Evolutionary conservation across 805 yeast species (phyloP).

Genomic region (Ogataea parapolymorpha): DNA sequence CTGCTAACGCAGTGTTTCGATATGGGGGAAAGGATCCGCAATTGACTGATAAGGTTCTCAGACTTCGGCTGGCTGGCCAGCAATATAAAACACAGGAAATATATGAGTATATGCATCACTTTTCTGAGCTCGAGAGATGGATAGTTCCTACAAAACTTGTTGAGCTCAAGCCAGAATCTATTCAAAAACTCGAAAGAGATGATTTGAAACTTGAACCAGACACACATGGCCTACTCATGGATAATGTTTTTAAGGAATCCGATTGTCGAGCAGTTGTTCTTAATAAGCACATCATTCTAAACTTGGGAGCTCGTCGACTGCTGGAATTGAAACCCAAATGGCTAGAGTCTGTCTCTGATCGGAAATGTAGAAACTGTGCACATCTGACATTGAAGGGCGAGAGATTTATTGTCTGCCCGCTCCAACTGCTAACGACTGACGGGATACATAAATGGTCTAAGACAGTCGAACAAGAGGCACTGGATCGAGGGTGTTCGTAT

Average conservation of each 20-base stretch:
- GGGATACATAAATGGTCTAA: constrained; percentile 36
- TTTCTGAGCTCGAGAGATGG: constrained; percentile 13
- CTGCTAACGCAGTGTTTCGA: constrained; percentile 46
- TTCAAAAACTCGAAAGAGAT: not conserved
- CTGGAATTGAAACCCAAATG: constrained; percentile 54
- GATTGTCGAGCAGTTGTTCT: constrained; percentile 10
- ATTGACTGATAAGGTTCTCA: constrained; percentile 36
- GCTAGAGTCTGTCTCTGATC: constrained; percentile 38
- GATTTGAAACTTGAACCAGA: constrained; percentile 12
- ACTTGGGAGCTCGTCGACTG: constrained; percentile 9
- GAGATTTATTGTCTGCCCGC: constrained; percentile 37
- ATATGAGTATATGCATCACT: constrained; percentile 34
- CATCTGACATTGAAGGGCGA: constrained; percentile 32
- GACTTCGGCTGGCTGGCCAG: constrained; percentile 35
- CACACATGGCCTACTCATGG: constrained; percentile 26
- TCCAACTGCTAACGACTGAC: constrained; percentile 35
- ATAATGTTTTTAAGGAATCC: constrained; percentile 17
- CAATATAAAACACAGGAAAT: constrained; percentile 40
- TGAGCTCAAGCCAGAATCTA: not conserved
- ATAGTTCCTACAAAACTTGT: constrained; percentile 20
- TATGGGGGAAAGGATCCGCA: constrained; percentile 36
- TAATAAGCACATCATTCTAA: constrained; percentile 28
- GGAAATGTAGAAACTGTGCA: constrained; percentile 46
- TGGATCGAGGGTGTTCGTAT: not conserved
- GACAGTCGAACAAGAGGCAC: constrained; percentile 20